These are phyloP conservation scores for Fragaria ananassa DNA, from an alignment of 306 rosid species.

Conservation along the genomic window DNA sequence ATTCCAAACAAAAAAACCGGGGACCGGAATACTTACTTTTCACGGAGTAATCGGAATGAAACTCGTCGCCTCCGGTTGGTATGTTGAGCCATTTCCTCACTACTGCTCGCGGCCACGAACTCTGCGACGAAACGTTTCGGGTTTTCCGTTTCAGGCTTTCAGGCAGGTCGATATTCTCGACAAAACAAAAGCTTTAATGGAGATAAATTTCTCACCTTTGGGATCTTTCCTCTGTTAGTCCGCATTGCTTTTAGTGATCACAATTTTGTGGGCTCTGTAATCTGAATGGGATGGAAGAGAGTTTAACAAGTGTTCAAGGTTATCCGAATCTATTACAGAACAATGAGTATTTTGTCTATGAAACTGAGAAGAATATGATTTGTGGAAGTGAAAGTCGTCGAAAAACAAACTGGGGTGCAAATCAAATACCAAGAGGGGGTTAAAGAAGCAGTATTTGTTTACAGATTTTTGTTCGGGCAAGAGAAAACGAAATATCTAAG, in stretches of 20 bases:
- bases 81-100: conserved; percentile 67
- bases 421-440: conserved; percentile 23
- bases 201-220: conserved; percentile 41
- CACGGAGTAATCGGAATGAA: conserved; percentile 37
- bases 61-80: conserved; percentile 43
- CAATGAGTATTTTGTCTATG: neutral
- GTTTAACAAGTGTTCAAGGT: conserved; percentile 8
- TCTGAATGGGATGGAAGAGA: conserved; percentile 9
- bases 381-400: conserved; percentile 8
- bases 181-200: neutral
- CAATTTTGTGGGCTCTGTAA: conserved; percentile 10
- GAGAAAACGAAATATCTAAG: neutral
- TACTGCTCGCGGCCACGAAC: conserved; percentile 62
- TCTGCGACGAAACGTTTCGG: conserved; percentile 17
- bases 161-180: neutral
- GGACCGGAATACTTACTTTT: conserved; percentile 34
- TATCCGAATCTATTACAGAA: conserved; percentile 28
- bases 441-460: neutral
- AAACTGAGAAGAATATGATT: neutral
- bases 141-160: neutral
- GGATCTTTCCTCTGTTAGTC: conserved; percentile 43
- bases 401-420: conserved; percentile 9
- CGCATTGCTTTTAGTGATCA: conserved; percentile 52
- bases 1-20: neutral
- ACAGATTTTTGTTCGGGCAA: neutral